These are phyloP conservation scores for Prosopis cineraria DNA, from an alignment of 306 rosid genomes.

Conservation along the genomic window DNA sequence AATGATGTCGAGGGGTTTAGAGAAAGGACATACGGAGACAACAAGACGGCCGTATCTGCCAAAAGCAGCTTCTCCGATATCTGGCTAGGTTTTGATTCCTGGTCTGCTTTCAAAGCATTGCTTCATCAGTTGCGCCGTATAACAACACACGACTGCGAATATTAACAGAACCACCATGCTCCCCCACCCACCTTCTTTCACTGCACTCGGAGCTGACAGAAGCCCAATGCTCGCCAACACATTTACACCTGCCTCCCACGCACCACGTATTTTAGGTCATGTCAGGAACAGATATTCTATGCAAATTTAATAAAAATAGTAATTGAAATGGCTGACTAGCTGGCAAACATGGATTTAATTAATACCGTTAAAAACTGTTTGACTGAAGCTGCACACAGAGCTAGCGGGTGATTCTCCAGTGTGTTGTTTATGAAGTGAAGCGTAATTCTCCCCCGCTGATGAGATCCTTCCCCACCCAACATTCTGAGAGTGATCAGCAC, in stretches of 20 bases:
- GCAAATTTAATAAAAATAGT: no score
- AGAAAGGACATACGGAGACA: slow-evolving; percentile 50
- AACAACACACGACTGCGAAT: slow-evolving; percentile 72
- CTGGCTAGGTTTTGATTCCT: slow-evolving; percentile 69
- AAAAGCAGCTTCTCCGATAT: slow-evolving; percentile 88
- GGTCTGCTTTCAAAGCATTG: slow-evolving; percentile 71
- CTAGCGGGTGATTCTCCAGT: slow-evolving; percentile 36
- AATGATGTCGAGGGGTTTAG: no score
- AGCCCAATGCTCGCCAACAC: slow-evolving; percentile 88
- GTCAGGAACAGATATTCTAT: no score
- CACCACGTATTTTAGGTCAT: not conserved
- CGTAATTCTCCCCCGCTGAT: slow-evolving; percentile 48
- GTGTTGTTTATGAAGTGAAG: slow-evolving; percentile 57
- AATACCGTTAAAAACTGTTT: slow-evolving; percentile 81
- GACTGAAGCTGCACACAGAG: slow-evolving; percentile 75
- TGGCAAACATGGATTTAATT: no score
- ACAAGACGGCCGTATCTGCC: slow-evolving; percentile 72
- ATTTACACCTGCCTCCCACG: slow-evolving; percentile 55
- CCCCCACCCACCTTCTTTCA: slow-evolving; percentile 83
- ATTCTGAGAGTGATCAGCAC: slow-evolving; percentile 16
- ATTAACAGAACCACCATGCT: slow-evolving; percentile 61
- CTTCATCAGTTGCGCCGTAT: slow-evolving; percentile 81
- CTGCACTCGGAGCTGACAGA: slow-evolving; percentile 69
- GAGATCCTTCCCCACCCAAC: slow-evolving; percentile 44
- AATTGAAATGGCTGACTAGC: no score